Percentiles rank a stretch among this genome's conserved stretches.
Evolutionary conservation across 805 yeast species (phyloP).

Genomic region (Zygosaccharomyces lentus): DNA sequence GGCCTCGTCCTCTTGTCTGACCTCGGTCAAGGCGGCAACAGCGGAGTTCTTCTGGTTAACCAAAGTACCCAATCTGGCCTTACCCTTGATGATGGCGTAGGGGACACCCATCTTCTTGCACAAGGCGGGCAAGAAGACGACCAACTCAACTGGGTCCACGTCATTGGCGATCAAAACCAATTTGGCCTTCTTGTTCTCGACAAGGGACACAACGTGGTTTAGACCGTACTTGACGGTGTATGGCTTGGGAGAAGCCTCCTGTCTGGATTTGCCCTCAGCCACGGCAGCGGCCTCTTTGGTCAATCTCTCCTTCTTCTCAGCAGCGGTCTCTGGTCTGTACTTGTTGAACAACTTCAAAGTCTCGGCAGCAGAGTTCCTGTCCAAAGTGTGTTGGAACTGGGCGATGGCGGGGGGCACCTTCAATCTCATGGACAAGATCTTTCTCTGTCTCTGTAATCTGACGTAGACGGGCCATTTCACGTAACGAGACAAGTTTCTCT

Average conservation of each 20-base stretch:
- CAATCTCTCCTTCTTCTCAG: constrained; percentile 98
- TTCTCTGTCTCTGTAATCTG: constrained; percentile 98
- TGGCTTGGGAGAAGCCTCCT: constrained; percentile 96
- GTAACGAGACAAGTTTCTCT: constrained; percentile 92
- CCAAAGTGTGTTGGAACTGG: constrained; percentile 93
- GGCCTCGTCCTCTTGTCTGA: constrained; percentile 89
- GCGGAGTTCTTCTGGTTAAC: constrained; percentile 98
- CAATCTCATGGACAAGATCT: constrained; percentile 89
- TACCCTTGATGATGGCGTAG: constrained; percentile 96
- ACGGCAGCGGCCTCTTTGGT: constrained; percentile 98
- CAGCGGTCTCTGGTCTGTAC: constrained; percentile 96
- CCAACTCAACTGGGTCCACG: constrained; percentile 98
- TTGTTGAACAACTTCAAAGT: constrained; percentile 96
- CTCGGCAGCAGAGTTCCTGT: constrained; percentile 98
- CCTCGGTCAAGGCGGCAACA: constrained; percentile 96
- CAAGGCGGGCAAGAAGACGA: constrained; percentile 95
- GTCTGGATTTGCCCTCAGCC: constrained; percentile 96
- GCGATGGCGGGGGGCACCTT: constrained; percentile 99
- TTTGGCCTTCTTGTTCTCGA: constrained; percentile 98
- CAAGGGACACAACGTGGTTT: constrained; percentile 95
- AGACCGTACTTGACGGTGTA: constrained; percentile 96
- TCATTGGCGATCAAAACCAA: constrained; percentile 97
- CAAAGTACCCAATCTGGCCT: constrained; percentile 96
- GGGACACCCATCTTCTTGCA: constrained; percentile 99
- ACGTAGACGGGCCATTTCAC: constrained; percentile 99